Evolutionary conservation across 495 filamentous ascomycete species (phyloP), one percentile per base, ranked within the genome.

Genomic region (Penicillium samsonianum): DNA sequence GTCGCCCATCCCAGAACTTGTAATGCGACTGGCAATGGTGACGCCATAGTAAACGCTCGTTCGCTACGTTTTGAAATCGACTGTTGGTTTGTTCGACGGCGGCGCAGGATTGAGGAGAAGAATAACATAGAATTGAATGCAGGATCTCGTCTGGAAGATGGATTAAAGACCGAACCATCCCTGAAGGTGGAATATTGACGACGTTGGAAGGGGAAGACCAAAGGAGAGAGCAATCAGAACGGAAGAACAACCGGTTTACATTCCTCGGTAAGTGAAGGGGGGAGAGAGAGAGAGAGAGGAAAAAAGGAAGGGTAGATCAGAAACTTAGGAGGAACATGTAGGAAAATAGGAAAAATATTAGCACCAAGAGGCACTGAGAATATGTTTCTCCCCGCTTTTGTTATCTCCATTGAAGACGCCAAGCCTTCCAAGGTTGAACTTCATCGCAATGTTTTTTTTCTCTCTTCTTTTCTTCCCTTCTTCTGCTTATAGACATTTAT

Each of bases 21-120:
- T 88, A 96, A 14, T 78, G 68, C 17, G 65, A 70, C 30, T 68
- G 67, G 68, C 94, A 98, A 66, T 92, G 84, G 64, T 81, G 70
- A 49, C 85, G 86, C 92, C 93, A 97, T 57, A 96, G 73, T 14
- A 92, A 70, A 23, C 87, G 83, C 54, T 90, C 86, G 54, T 84
- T 82, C 22, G 83, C 82, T 37, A 93, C 73, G 49, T 78, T 73
- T 60, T 83, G 72, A 65, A 92, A 85, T 48, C 83, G 82, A 49
- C 78, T 84, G 49, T 84, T 89, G 12, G 87, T 80, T 30, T 73
- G 70, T 60, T 87, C 81, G 52, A 92, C 52, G 16, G 74, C 65
- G 25, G 76, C 65, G 50, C 63, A 68, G 23, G 69, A 70, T 20
- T 46, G 40, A 22, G 89, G 86, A 19, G 83, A 68, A 26, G 87